A percentile compares a stretch with the other conserved stretches of the same genome.
Evolutionary conservation across 2,329 filamentous ascomycete species (phyloP).

Genomic region (Simplicillium aogashimaense): DNA sequence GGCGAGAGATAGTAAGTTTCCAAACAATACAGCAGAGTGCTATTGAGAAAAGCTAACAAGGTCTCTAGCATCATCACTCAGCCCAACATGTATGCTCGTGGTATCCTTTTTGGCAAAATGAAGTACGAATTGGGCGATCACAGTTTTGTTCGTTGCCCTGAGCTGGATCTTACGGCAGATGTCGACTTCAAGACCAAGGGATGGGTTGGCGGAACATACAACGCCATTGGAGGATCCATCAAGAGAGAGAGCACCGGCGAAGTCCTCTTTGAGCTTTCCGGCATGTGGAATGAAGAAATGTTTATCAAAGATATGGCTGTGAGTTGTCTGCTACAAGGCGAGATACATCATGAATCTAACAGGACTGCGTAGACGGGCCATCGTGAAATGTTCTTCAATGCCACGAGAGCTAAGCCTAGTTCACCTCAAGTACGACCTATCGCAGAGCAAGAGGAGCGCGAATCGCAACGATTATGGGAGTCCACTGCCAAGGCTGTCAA

Average conservation of each 20-base stretch:
- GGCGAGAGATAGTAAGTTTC: conserved; percentile 77
- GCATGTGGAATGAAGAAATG: conserved; percentile 94
- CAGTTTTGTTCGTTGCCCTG: conserved; percentile 84
- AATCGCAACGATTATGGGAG: conserved; percentile 83
- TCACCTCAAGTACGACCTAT: conserved; percentile 65
- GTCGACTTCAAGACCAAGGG: conserved; percentile 98
- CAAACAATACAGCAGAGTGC: neutral
- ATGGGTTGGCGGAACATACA: conserved; percentile 93
- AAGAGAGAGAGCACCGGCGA: conserved; percentile 83
- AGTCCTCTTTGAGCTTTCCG: conserved; percentile 80
- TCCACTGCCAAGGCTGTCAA: conserved; percentile 74
- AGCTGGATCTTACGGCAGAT: conserved; percentile 77
- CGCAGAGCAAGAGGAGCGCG: conserved; percentile 77
- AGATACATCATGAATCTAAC: conserved; percentile 3
- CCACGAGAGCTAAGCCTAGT: conserved; percentile 65
- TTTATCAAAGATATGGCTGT: conserved; percentile 74
- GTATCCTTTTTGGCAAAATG: conserved; percentile 98
- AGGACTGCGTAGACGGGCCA: conserved; percentile 60
- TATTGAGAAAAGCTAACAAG: neutral
- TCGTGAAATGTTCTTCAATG: conserved; percentile 84
- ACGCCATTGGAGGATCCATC: conserved; percentile 86
- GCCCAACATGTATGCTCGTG: conserved; percentile 97
- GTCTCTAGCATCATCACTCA: conserved; percentile 47
- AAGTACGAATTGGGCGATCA: conserved; percentile 98
- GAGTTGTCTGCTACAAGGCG: conserved; percentile 17